Conservation (phyloP, 805 yeast species). For the Kazachstania martiniae region DNA sequence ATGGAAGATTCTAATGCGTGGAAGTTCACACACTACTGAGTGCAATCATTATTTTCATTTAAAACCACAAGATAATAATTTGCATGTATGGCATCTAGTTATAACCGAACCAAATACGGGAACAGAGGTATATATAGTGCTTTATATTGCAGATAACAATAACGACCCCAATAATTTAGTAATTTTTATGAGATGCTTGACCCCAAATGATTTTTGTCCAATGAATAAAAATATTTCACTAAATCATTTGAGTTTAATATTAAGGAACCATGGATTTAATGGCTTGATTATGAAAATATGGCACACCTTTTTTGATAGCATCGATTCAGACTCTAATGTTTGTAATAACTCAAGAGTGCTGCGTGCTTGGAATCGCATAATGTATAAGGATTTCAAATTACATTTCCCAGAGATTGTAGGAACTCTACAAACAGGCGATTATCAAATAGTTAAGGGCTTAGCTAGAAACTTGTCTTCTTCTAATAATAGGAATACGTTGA, state of each 20-base stretch:
- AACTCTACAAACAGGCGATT: conserved; percentile 17
- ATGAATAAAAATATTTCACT: conserved; percentile 19
- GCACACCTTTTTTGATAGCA: conserved; percentile 9
- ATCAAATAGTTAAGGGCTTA: conserved; percentile 11
- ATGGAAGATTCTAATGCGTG: conserved; percentile 20
- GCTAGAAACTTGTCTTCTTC: conserved; percentile 2
- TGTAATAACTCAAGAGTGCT: conserved; percentile 1
- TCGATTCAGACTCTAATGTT: not conserved
- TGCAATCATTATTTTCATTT: conserved; percentile 9
- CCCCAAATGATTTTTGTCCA: conserved; percentile 22
- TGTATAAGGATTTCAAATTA: conserved; percentile 18
- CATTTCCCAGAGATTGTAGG: conserved; percentile 23
- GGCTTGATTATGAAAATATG: conserved; percentile 16
- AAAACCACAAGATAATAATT: conserved; percentile 26
- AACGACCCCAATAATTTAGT: conserved; percentile 9
- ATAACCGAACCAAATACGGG: conserved; percentile 10
- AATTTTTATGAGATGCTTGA: conserved; percentile 19
- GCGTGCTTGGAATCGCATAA: conserved; percentile 24
- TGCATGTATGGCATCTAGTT: conserved; percentile 26
- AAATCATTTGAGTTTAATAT: conserved; percentile 12
- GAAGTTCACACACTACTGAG: conserved; percentile 1
- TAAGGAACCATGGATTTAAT: conserved; percentile 13
- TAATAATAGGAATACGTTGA: too few relatives aligned
- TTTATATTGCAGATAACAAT: conserved; percentile 13
- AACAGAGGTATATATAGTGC: conserved; percentile 16